These are phyloP conservation scores for Picea mariana DNA, from an alignment of 83 land plant species.

Conservation along the genomic window DNA sequence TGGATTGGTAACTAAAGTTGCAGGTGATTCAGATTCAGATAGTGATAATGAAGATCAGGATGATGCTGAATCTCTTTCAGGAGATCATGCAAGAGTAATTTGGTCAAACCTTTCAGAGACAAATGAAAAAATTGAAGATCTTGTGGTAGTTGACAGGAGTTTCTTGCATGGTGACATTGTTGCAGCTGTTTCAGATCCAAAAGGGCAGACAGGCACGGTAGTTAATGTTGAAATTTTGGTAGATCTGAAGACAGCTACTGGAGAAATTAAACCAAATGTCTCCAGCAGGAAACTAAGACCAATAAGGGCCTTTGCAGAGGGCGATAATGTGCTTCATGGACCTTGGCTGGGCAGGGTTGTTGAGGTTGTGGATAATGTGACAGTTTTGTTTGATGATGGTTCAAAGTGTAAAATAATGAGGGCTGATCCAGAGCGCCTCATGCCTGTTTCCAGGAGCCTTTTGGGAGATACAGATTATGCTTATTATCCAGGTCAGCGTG, in stretches of 20 bases:
- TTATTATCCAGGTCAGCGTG: conserved; percentile 95
- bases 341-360: conserved; percentile 98
- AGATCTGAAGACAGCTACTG: conserved; percentile 61
- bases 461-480: conserved; percentile 75
- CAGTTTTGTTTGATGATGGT: conserved; percentile 94
- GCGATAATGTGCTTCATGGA: conserved; percentile 87
- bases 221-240: conserved; percentile 64
- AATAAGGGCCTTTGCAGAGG: conserved; percentile 59
- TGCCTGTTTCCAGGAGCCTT: conserved; percentile 46
- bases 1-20: conserved; percentile 68
- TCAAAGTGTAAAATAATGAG: conserved; percentile 81
- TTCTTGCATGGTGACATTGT: conserved; percentile 91
- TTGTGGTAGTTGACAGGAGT: conserved; percentile 72
- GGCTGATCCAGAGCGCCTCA: conserved; percentile 79
- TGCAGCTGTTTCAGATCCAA: conserved; percentile 71
- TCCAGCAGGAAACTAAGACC: conserved; percentile 52
- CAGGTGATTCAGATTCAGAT: conserved; percentile 73
- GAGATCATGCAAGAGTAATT: conserved; percentile 65
- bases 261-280: conserved; percentile 41
- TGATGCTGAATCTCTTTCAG: conserved; percentile 42
- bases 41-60: conserved; percentile 35
- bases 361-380: conserved; percentile 90
- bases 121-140: conserved; percentile 42
- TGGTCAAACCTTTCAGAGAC: conserved; percentile 76
- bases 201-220: conserved; percentile 84